Conservation (phyloP, 768 basidiomycete genomes). For the Guyanaporus albipodus region DNA sequence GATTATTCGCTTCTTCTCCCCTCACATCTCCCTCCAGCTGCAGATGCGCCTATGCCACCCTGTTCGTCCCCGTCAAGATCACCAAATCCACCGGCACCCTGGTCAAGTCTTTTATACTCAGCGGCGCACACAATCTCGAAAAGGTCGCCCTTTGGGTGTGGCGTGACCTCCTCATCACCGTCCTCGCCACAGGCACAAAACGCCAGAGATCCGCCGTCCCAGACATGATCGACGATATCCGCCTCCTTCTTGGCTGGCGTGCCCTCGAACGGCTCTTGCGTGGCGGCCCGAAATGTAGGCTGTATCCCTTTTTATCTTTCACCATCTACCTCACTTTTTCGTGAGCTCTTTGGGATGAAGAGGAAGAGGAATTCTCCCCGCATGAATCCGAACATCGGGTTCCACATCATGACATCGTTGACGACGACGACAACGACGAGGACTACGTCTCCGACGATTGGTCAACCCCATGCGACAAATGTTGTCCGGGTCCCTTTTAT, state of each 20-base stretch:
- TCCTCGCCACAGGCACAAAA: slow-evolving; percentile 40
- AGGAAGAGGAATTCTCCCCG: slow-evolving; percentile 14
- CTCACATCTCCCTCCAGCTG: slow-evolving; percentile 39
- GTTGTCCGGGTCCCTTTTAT: slow-evolving; percentile 34
- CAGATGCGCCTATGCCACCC: slow-evolving; percentile 46
- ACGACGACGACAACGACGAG: slow-evolving; percentile 34
- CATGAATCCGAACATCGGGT: too few species aligned
- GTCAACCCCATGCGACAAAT: slow-evolving; percentile 20
- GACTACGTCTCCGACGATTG: slow-evolving; percentile 21
- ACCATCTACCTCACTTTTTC: background rate
- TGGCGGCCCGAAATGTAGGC: slow-evolving; percentile 48
- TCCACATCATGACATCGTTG: slow-evolving; percentile 20
- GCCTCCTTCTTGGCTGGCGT: slow-evolving; percentile 45
- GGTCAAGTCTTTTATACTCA: slow-evolving; percentile 47
- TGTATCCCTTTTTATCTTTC: background rate
- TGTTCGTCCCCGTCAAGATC: slow-evolving; percentile 45
- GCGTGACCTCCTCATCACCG: slow-evolving; percentile 61
- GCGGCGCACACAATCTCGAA: slow-evolving; percentile 45
- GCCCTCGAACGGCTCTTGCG: slow-evolving; percentile 49
- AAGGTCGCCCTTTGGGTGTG: slow-evolving; percentile 58
- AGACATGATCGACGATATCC: slow-evolving; percentile 59
- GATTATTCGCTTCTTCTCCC: slow-evolving; percentile 6
- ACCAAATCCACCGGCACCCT: slow-evolving; percentile 39
- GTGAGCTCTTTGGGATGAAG: slow-evolving; percentile 19
- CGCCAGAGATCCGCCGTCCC: slow-evolving; percentile 35